Conservation (phyloP, 768 basidiomycete genomes). For the Sistotremastrum niveocremeum region DNA sequence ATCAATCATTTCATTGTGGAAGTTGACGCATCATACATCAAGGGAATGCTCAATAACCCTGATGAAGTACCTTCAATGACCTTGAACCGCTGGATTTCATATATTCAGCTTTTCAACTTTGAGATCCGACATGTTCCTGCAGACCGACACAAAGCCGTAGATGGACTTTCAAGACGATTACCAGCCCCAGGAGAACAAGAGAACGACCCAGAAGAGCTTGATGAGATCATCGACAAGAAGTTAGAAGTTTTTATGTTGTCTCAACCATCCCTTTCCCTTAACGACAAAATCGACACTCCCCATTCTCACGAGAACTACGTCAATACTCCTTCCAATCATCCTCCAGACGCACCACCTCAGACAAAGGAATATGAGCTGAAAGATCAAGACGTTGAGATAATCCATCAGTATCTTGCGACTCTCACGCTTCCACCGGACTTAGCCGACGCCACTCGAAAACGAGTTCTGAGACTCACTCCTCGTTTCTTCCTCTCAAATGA, state of each 20-base stretch:
- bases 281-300: not conserved
- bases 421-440: not conserved
- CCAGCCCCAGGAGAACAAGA: not conserved
- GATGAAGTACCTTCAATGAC: slow-evolving; percentile 12
- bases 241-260: not conserved
- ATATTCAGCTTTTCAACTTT: slow-evolving; percentile 10
- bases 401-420: slow-evolving; percentile 11
- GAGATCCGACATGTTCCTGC: slow-evolving; percentile 11
- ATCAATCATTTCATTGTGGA: slow-evolving; percentile 18
- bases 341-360: not conserved
- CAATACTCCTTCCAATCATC: not conserved
- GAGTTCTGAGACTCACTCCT: slow-evolving; percentile 3
- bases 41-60: slow-evolving; percentile 17
- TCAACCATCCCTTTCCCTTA: not conserved
- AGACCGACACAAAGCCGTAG: slow-evolving; percentile 7
- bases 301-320: not conserved
- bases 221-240: not conserved
- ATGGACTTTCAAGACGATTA: slow-evolving; percentile 11
- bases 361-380: too few relatives aligned
- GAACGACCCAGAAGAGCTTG: slow-evolving; percentile 5
- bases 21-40: slow-evolving; percentile 17
- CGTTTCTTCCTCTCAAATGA: slow-evolving; percentile 11
- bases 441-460: slow-evolving; percentile 2
- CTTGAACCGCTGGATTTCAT: slow-evolving; percentile 12
- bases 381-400: not conserved